phyloP scores from a whole-genome alignment of 176 grass and related monocot species.

The Cymbopogon citratus region DNA sequence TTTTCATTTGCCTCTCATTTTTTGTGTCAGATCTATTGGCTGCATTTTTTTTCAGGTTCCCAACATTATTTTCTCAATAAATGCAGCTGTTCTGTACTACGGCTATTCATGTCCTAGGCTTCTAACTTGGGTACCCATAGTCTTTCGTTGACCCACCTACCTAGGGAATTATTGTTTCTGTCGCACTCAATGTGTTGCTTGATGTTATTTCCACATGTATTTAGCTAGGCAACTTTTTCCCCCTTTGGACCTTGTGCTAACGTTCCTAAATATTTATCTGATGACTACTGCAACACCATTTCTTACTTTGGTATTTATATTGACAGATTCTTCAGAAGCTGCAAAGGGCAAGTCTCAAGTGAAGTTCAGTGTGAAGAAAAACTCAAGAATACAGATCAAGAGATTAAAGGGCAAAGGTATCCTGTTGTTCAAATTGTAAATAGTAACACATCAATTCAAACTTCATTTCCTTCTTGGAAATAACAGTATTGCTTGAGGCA shows the following conservation, averaged over 20 bases:
- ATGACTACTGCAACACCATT: background rate
- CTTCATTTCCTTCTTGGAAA: background rate
- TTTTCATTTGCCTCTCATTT: no score
- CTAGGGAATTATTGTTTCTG: background rate
- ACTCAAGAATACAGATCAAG: constrained; percentile 57
- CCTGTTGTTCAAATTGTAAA: background rate
- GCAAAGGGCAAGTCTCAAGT: constrained; percentile 35
- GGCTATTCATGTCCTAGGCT: no score
- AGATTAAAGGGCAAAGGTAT: constrained; percentile 65
- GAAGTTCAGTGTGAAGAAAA: constrained; percentile 59
- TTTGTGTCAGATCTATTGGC: no score
- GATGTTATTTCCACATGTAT: background rate
- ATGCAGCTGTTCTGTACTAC: no score
- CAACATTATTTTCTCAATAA: no score
- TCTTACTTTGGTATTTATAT: background rate
- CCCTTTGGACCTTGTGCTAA: background rate
- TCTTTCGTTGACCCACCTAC: no score
- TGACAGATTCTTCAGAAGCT: constrained; percentile 32
- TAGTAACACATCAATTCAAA: background rate
- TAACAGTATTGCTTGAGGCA: background rate
- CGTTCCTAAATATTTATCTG: background rate
- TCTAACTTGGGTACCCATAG: no score
- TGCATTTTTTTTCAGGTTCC: no score
- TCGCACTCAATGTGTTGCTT: background rate
- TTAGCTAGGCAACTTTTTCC: background rate